phyloP scores from a whole-genome alignment of 2,329 filamentous ascomycete species.

The Akanthomyces uredinophilus region DNA sequence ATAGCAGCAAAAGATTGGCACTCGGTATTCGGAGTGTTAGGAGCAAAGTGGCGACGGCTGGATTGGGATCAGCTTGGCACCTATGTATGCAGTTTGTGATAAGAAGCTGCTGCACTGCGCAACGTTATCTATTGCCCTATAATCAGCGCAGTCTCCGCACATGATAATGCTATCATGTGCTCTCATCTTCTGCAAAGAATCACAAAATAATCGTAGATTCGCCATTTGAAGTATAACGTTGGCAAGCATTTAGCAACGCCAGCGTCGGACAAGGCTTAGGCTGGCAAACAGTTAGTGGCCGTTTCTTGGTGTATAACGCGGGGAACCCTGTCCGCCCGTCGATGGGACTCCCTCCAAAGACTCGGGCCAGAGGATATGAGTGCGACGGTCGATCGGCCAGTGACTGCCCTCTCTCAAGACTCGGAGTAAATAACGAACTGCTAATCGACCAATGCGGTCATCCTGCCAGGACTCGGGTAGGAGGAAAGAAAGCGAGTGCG shows the following conservation, averaged over 20 bases:
- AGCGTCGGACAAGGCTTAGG: not conserved
- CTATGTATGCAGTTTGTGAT: not conserved
- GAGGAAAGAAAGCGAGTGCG: not conserved
- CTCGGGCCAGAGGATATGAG: not conserved
- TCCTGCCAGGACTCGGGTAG: not conserved
- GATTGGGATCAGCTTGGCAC: not conserved
- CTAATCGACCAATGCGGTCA: not conserved
- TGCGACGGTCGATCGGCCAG: not conserved
- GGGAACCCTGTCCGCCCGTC: constrained; percentile 2
- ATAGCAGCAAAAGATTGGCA: not conserved
- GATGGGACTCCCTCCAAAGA: not conserved
- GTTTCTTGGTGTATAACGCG: not conserved
- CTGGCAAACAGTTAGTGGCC: not conserved
- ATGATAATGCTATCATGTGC: not conserved
- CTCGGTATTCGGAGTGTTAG: constrained; percentile 9
- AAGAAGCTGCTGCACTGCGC: not conserved
- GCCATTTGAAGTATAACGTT: too few species aligned
- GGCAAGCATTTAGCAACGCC: not conserved
- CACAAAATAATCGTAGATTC: not conserved
- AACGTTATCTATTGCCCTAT: not conserved
- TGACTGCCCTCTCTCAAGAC: not conserved
- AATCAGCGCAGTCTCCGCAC: not conserved
- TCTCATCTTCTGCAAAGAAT: not conserved
- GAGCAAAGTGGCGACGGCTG: not conserved
- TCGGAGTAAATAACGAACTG: not conserved